Base-by-base conservation (phyloP, 129 eudicot species). In the Cynara cardunculus region DNA sequence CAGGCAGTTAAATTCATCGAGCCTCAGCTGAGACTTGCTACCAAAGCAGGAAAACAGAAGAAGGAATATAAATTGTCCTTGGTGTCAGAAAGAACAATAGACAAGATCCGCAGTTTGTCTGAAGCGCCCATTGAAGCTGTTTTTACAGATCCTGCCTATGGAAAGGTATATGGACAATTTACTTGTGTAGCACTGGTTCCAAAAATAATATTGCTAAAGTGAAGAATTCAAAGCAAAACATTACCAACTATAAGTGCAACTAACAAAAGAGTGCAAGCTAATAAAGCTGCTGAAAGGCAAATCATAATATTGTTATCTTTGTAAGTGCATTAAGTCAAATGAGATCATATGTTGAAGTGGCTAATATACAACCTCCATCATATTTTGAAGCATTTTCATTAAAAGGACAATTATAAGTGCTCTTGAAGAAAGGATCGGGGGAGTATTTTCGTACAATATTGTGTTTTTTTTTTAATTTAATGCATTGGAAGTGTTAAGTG, bases 1-100 rank as follows among this genome's bases (percentile, higher is more conserved):
- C 86, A 95, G 99, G 99, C 99, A 22, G 91, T 92, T 79, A 95
- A 92, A 69, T 95, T 87, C 86, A 89, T 91, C 6, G 99, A 92
- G 61, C 99, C 99, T 87, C 99, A 92, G 85, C 71, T 89, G 62
- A 87, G 91, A 86, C 91, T 95, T 56, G 99, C 97, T 64, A 87
- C 84, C 26, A 95, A 89, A 86, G 97, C 93, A 74, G 97, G 97
- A 19, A 95, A 95, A 75, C 82, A 84, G 81, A 95, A 95, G 85
- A 87, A 88, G 84, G 97, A 88, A 76, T 89, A 90, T 77, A 95
- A 84, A 72, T 73, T 95, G 78, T 95, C 94, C 16, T 76, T 92
- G 97, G 88, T 92, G 76, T 89, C 99, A 1, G 94, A 89, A 66
- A 79, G 82, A 73, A 83, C 97, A 37, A 87, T 83, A 75, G 92